Conservation (phyloP, 129 eudicot species). For the Apium graveolens region DNA sequence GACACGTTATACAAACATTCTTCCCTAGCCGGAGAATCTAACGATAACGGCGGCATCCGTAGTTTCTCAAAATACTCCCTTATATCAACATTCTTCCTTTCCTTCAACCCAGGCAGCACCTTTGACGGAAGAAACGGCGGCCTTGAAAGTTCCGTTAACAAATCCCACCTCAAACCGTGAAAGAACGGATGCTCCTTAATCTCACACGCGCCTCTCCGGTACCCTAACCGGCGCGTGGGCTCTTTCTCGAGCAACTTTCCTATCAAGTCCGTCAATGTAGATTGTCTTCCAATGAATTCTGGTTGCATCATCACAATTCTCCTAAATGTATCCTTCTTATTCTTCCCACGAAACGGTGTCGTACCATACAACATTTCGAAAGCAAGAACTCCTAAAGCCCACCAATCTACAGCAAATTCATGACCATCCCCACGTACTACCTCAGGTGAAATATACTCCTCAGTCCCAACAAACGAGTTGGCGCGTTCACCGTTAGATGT, state of each 20-base stretch:
- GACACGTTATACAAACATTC: slow-evolving; percentile 45
- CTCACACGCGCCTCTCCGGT: slow-evolving; percentile 60
- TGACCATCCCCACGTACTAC: slow-evolving; percentile 78
- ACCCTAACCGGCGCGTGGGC: slow-evolving; percentile 68
- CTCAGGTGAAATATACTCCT: slow-evolving; percentile 89
- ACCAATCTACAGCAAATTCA: slow-evolving; percentile 85
- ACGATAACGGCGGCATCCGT: slow-evolving; percentile 44
- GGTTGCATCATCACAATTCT: slow-evolving; percentile 48
- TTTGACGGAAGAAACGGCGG: slow-evolving; percentile 70
- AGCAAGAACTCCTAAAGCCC: slow-evolving; percentile 71
- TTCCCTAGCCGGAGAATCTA: slow-evolving; percentile 53
- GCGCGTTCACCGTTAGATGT: slow-evolving; percentile 43
- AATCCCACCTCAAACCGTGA: slow-evolving; percentile 62
- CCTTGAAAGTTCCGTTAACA: slow-evolving; percentile 60
- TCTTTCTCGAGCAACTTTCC: slow-evolving; percentile 57
- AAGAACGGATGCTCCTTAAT: slow-evolving; percentile 68
- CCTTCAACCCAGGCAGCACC: slow-evolving; percentile 27
- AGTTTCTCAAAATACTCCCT: slow-evolving; percentile 53
- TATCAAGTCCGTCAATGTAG: slow-evolving; percentile 62
- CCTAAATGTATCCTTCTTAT: slow-evolving; percentile 65
- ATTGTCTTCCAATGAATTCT: slow-evolving; percentile 48
- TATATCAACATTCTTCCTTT: slow-evolving; percentile 19
- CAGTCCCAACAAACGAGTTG: slow-evolving; percentile 89
- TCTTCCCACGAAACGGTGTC: slow-evolving; percentile 72
- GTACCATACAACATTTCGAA: slow-evolving; percentile 92